Evolutionary conservation across 108 stramenopile species (phyloP).

Genomic region (Nitzschia inconspicua): DNA sequence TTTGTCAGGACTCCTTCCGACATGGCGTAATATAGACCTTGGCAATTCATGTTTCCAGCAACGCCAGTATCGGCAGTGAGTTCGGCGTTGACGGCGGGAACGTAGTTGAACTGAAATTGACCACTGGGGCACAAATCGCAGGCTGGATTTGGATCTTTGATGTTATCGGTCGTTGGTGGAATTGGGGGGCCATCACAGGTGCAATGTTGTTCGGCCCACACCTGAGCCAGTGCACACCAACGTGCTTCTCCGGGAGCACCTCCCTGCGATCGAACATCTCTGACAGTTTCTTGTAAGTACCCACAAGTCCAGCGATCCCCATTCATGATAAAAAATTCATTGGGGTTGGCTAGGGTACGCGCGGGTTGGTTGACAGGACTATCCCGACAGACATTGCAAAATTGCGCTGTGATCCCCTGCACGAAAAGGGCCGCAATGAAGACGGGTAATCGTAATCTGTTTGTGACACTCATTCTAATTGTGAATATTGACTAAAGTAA

Average conservation of each 20-base stretch:
- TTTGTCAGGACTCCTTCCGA: constrained; percentile 5
- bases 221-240: constrained; percentile 1
- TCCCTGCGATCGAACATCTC: background rate
- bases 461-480: too few relatives aligned
- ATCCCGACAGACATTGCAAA: constrained; percentile 8
- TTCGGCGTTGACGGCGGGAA: background rate
- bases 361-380: background rate
- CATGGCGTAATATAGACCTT: constrained; percentile 11
- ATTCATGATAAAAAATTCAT: background rate
- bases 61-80: constrained; percentile 8
- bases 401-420: background rate
- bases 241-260: background rate
- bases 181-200: constrained; percentile 2
- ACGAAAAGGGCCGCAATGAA: too few relatives aligned
- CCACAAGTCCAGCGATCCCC: constrained; percentile 7
- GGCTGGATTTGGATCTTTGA: constrained; percentile 2
- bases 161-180: background rate
- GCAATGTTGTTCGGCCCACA: background rate
- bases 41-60: constrained; percentile 12
- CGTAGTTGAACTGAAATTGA: constrained; percentile 1
- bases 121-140: constrained; percentile 9
- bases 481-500: too few relatives aligned
- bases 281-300: constrained; percentile 7
- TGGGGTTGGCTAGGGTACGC: constrained; percentile 5
- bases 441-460: background rate